Evolutionary conservation across 805 yeast species (phyloP), one percentile per base, ranked within the genome.

Genomic region (Wickerhamiella parazyma): DNA sequence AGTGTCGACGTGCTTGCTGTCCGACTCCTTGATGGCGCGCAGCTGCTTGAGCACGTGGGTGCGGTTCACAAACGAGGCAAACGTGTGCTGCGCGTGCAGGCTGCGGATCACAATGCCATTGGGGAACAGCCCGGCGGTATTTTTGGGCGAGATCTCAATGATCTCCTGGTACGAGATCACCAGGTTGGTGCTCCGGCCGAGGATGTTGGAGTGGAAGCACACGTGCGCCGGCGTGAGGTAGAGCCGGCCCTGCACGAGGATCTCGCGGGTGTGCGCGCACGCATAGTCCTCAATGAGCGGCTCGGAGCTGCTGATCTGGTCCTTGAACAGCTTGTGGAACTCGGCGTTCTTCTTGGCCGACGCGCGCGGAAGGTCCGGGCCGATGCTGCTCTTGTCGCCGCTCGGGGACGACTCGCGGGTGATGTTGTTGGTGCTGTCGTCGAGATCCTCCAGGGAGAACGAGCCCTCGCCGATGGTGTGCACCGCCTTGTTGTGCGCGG

Each of bases 141-240:
- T 70, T 46, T 77, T 80, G 60, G 84, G 83, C 54, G 89, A 95
- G 51, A 86, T 73, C 22, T 71, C 67, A 9, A 70, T 67, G 20
- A 91, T 74, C 45, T 85, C 94, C 38, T 70, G 73, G 51, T 78
- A 71, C 0, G 84, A 76, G 16, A 91, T 70, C 2, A 80, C 72
- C 31, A 87, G 64, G 49, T 74, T 81, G 8, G 95, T 84, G 9
- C 85, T 81, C 94, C 95, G 87, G 1, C 95, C 95, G 36, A 89
- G 64, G 33, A 91, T 67, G 51, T 80, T 80, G 6, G 95, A 80
- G 57, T 85, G 79, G 68, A 91, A 91, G 56, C 95, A 84, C 3
- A 89, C 56, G 54, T 79, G 75, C 42, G 72, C 71, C 50, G 83
- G 87, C 16, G 94, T 74, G 7, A 91, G 70, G 57, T 83, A 91